phyloP scores from a whole-genome alignment of 2,329 filamentous ascomycete species.

The Cladophialophora exuberans region DNA sequence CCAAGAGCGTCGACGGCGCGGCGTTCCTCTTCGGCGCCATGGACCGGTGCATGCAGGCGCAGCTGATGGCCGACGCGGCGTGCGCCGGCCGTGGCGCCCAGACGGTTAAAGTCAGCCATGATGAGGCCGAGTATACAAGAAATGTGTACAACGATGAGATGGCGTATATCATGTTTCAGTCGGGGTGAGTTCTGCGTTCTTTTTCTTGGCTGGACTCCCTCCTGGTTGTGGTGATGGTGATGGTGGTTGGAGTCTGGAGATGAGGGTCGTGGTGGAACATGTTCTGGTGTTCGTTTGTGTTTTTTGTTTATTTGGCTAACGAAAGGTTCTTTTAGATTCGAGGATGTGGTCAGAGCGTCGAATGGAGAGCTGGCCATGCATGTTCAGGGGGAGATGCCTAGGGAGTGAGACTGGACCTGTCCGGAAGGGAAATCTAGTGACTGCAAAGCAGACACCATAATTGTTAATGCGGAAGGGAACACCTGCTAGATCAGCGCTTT shows the following conservation, averaged over 20 bases:
- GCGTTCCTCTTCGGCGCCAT: constrained; percentile 58
- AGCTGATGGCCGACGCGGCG: constrained; percentile 46
- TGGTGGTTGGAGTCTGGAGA: background rate
- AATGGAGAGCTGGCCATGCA: constrained; percentile 28
- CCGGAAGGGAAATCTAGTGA: no score
- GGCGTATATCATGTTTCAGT: constrained; percentile 34
- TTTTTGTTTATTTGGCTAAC: constrained; percentile 3
- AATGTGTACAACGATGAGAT: constrained; percentile 33
- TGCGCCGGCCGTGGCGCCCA: constrained; percentile 37
- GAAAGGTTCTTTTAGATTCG: constrained; percentile 14
- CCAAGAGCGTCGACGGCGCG: constrained; percentile 53
- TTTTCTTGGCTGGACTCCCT: no score
- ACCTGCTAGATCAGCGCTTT: no score
- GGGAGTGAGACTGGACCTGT: constrained; percentile 17
- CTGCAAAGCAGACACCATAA: no score
- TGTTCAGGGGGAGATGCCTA: constrained; percentile 28
- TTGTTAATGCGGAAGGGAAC: no score
- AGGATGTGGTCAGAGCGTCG: constrained; percentile 29
- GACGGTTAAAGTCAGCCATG: constrained; percentile 28
- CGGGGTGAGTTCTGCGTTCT: constrained; percentile 18
- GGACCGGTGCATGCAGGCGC: constrained; percentile 45
- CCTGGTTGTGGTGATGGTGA: no score
- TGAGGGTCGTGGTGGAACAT: background rate
- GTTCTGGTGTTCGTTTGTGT: no score
- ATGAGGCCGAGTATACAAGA: constrained; percentile 29